A percentile compares a stretch with the other conserved stretches of the same genome.
These are phyloP conservation scores for Zalaria obscura DNA, from an alignment of 2,329 filamentous ascomycete genomes.

Conservation along the genomic window DNA sequence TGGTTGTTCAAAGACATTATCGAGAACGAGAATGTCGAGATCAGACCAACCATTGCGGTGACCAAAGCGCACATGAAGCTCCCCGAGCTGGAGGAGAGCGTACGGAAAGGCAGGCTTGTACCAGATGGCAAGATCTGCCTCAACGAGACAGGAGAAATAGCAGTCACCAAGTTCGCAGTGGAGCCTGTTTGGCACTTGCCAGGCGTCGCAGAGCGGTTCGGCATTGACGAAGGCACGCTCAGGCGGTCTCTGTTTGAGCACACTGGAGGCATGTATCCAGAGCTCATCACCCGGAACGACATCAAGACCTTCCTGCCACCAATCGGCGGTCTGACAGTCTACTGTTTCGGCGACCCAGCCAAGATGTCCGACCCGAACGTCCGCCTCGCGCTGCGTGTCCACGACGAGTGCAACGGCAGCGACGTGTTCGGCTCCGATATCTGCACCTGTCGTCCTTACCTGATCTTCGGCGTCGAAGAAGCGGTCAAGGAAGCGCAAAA, in stretches of 20 bases:
- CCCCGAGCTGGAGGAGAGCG: constrained; percentile 85
- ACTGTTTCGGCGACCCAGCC: constrained; percentile 89
- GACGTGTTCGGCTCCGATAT: constrained; percentile 98
- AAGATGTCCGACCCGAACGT: constrained; percentile 83
- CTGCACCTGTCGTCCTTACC: constrained; percentile 88
- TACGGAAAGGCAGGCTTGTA: constrained; percentile 59
- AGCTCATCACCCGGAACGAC: constrained; percentile 86
- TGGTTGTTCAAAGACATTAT: constrained; percentile 73
- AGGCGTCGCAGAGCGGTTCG: constrained; percentile 73
- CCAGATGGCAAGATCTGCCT: constrained; percentile 83
- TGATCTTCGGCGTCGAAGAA: constrained; percentile 94
- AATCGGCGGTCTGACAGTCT: constrained; percentile 89
- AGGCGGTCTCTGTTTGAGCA: constrained; percentile 85
- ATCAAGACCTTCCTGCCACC: constrained; percentile 94
- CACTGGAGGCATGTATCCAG: constrained; percentile 89
- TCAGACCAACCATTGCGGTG: constrained; percentile 80
- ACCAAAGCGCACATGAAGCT: constrained; percentile 92
- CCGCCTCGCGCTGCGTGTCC: constrained; percentile 70
- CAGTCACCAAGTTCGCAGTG: constrained; percentile 92
- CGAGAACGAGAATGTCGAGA: constrained; percentile 65
- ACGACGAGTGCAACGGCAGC: constrained; percentile 84
- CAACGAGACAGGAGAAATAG: constrained; percentile 72
- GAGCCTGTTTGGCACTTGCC: constrained; percentile 60
- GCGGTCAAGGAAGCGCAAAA: constrained; percentile 94
- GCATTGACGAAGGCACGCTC: constrained; percentile 82